Base-by-base conservation (phyloP, 2,329 filamentous ascomycete species). In the Apiospora aurea region DNA sequence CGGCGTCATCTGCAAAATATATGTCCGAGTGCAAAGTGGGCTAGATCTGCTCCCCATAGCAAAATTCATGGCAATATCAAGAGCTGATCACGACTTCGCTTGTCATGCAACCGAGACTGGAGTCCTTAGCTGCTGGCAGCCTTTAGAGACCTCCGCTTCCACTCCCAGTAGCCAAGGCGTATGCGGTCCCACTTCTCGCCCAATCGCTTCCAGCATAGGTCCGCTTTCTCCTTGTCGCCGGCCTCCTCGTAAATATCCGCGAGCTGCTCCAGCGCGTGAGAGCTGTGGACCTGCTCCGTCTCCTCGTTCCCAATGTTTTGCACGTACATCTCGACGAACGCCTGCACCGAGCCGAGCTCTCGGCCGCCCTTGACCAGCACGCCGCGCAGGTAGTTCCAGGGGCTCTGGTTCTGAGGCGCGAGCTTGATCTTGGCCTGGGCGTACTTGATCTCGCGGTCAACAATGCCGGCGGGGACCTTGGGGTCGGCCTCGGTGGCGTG, bases 101-200 rank as follows among this genome's bases (percentile, higher is more conserved):
- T 21, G 26, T n/a, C 51, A 11, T 26, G 29, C 21, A 21, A 26
- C 1, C 16, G 14, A 57, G 14, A 49, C 13, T 21, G 4, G 57
- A 10, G 34, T n/a, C 46, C n/a, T 21, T 38, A 61, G 53, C 43
- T 47, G 46, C 38, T 57, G 34, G 68, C 68, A 26, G 29, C 29
- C 49, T 57, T 38, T 47, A 69, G 7, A 4, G 47, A 44, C 29
- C 38, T 69, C 16, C 68, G 68, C 68, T 69, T 87, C 83, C 93
- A 97, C 78, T 93, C 91, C 96, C 96, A 99, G 83, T 98, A 99
- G 75, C 95, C 96, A 75, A 91, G 92, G 72, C 96, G 87, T 73
- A 99, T 92, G 8, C 94, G 94, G 86, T 99, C 96, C 88, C 95
- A 99, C 85, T 92, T 95, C 78, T 92, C 91, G 67, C 90, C 92